Conservation (phyloP, 805 yeast species). For the Saccharomycopsis guyanensis region DNA sequence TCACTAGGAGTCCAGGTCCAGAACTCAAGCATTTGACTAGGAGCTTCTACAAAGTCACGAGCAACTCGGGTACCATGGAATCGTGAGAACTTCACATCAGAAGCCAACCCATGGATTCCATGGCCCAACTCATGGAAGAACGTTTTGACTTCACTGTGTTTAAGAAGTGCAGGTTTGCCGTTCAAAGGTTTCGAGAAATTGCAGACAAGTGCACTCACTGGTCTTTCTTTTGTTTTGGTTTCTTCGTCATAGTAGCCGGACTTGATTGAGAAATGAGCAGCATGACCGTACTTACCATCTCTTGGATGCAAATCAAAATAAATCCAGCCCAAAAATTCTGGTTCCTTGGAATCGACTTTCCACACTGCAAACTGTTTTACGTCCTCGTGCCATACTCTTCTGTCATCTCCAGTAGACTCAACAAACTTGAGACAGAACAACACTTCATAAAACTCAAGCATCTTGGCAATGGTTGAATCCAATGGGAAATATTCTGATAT, state of each 20-base stretch:
- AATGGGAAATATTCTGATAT: slow-evolving; percentile 76
- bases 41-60: slow-evolving; percentile 85
- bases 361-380: slow-evolving; percentile 68
- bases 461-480: slow-evolving; percentile 53
- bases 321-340: slow-evolving; percentile 67
- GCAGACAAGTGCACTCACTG: slow-evolving; percentile 75
- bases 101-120: slow-evolving; percentile 72
- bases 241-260: slow-evolving; percentile 47
- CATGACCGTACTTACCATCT: slow-evolving; percentile 80
- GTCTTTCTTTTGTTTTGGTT: slow-evolving; percentile 44
- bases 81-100: slow-evolving; percentile 52
- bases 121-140: slow-evolving; percentile 88
- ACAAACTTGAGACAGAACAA: slow-evolving; percentile 63
- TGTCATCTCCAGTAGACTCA: slow-evolving; percentile 35
- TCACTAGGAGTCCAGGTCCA: slow-evolving; percentile 74
- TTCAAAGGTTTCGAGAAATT: slow-evolving; percentile 70
- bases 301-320: slow-evolving; percentile 79
- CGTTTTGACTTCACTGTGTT: slow-evolving; percentile 72
- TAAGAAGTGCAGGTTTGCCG: slow-evolving; percentile 65
- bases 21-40: slow-evolving; percentile 80
- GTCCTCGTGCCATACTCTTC: slow-evolving; percentile 69
- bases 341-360: slow-evolving; percentile 44
- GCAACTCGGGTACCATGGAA: slow-evolving; percentile 74
- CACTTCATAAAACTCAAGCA: slow-evolving; percentile 63
- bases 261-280: slow-evolving; percentile 67